Evolutionary conservation across 345 rosid genomes (phyloP).

Genomic region (Odontarrhena argentea): DNA sequence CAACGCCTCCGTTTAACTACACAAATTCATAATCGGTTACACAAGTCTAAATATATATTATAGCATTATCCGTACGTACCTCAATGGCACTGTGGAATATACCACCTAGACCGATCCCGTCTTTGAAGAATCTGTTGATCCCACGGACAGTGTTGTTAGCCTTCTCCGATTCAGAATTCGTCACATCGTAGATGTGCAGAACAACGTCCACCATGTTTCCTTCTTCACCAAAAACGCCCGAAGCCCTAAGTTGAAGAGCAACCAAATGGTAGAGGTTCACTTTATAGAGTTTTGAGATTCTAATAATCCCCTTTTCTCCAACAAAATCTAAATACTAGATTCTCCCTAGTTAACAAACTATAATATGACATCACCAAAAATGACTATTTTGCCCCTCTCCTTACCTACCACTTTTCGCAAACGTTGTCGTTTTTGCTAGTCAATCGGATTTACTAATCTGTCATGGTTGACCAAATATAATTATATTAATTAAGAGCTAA

Average conservation of each 20-base stretch:
- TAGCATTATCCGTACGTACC: constrained; percentile 41
- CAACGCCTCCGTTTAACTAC: constrained; percentile 85
- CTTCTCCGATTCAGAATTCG: constrained; percentile 96
- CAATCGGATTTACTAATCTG: no score
- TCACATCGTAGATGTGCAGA: constrained; percentile 88
- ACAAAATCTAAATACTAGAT: constrained; percentile 12
- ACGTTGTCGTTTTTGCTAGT: no score
- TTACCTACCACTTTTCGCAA: no score
- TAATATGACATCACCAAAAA: no score
- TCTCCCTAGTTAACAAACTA: no score
- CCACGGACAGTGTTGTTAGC: constrained; percentile 86
- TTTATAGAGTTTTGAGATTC: no score
- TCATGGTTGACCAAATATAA: no score
- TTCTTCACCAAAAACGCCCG: constrained; percentile 35
- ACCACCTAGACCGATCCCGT: constrained; percentile 89
- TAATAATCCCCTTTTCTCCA: background rate
- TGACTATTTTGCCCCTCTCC: no score
- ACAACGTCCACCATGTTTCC: constrained; percentile 69
- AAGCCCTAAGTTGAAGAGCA: constrained; percentile 37
- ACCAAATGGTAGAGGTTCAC: no score
- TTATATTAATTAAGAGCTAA: no score
- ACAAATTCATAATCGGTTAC: background rate
- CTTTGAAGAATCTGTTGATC: constrained; percentile 95
- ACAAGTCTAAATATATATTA: no score
- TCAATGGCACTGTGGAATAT: constrained; percentile 89